Percentiles rank a stretch among this genome's conserved stretches.
These are phyloP conservation scores for Craterostigma plantagineum DNA, from an alignment of 257 asterid genomes.

Conservation along the genomic window DNA sequence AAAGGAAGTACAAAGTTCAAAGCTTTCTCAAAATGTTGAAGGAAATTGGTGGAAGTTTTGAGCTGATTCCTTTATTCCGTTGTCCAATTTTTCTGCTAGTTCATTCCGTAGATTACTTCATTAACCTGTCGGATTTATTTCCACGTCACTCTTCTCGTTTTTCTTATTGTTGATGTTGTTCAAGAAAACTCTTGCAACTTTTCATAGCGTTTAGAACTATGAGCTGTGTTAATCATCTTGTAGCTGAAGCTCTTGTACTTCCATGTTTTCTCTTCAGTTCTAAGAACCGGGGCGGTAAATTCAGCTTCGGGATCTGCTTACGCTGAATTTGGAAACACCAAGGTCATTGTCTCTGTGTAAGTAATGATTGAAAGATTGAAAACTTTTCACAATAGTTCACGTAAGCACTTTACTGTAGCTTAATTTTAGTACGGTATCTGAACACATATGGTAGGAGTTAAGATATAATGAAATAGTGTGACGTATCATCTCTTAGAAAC, in stretches of 20 bases:
- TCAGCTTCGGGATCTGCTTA: constrained; percentile 98
- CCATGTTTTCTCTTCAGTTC: constrained; percentile 20
- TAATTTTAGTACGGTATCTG: not conserved
- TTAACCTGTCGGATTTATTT: too few relatives aligned
- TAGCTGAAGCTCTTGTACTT: not conserved
- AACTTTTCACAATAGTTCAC: not conserved
- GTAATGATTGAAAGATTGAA: constrained; percentile 11
- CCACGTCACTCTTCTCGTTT: too few relatives aligned
- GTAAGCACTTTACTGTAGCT: not conserved
- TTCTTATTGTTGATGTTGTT: too few relatives aligned
- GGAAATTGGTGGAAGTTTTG: too few relatives aligned
- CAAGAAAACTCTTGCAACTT: too few relatives aligned
- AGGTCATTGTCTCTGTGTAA: constrained; percentile 95
- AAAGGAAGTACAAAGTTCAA: too few relatives aligned
- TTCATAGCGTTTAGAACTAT: not conserved
- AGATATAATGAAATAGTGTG: not conserved
- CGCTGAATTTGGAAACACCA: constrained; percentile 91
- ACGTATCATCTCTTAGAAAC: not conserved
- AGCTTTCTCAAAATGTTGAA: too few relatives aligned
- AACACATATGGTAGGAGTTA: not conserved
- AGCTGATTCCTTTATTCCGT: too few relatives aligned
- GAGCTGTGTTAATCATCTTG: not conserved
- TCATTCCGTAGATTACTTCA: too few relatives aligned
- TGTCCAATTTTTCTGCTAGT: too few relatives aligned
- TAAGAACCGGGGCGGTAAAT: constrained; percentile 80